Percentiles rank a stretch among this genome's conserved stretches.
Conservation (phyloP, 2,329 filamentous ascomycete genomes). For the Ceratocystis cacaofunesta region DNA sequence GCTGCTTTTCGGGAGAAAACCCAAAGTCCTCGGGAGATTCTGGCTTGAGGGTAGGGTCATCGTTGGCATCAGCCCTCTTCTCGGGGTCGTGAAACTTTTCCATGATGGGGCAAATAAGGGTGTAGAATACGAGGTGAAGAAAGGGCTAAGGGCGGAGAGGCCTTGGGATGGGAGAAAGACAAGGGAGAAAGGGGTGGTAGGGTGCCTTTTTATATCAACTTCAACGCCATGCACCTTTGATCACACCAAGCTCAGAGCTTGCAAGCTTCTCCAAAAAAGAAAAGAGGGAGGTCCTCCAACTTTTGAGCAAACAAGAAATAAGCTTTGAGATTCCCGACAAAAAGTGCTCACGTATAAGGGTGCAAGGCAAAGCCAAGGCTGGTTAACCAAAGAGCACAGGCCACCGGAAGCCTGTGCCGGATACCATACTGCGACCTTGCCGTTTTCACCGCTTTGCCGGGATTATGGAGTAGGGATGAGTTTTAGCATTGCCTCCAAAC, state of each 20-base stretch:
- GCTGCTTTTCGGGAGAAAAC: conserved; percentile 48
- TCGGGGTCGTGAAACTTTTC: conserved; percentile 15
- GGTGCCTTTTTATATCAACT: not conserved
- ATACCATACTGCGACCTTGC: too few species aligned
- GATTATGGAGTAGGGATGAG: too few species aligned
- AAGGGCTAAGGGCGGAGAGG: too few species aligned
- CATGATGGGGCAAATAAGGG: not conserved
- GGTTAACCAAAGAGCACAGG: not conserved
- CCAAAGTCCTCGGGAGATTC: conserved; percentile 24
- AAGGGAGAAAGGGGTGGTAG: not conserved
- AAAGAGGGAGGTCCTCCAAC: not conserved
- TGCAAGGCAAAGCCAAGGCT: too few species aligned
- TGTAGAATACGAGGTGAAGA: not conserved
- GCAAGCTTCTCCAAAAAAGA: not conserved
- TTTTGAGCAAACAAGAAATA: not conserved
- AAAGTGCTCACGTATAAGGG: not conserved
- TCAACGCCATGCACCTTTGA: not conserved
- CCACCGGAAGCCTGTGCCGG: not conserved
- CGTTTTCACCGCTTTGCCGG: too few species aligned
- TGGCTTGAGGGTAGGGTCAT: not conserved
- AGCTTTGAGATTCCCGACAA: not conserved
- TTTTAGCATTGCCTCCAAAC: too few species aligned
- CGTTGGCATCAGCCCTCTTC: conserved; percentile 17
- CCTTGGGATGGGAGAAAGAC: too few species aligned
- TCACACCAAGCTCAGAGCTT: not conserved